Evolutionary conservation across 2,329 filamentous ascomycete species (phyloP).

Genomic region (Leptographium galeiforme): DNA sequence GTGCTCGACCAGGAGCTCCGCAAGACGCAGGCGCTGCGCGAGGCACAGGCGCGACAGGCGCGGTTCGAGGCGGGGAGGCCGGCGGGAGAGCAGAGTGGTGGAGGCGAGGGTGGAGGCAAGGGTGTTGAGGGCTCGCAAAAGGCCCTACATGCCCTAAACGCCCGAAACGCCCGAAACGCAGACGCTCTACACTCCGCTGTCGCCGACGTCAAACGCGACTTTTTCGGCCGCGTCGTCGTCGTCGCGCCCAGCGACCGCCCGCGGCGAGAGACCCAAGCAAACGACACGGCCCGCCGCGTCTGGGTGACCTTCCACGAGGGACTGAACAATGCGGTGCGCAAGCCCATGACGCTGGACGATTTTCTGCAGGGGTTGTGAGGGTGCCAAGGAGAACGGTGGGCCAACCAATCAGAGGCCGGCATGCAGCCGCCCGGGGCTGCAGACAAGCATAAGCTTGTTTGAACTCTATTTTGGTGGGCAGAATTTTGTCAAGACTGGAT

Average conservation of each 20-base stretch:
- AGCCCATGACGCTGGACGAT: conserved; percentile 70
- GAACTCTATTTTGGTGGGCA: not conserved
- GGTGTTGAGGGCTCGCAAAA: not conserved
- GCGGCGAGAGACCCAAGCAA: conserved; percentile 23
- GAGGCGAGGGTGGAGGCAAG: not conserved
- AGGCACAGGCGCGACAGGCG: conserved; percentile 51
- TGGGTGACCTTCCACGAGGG: conserved; percentile 90
- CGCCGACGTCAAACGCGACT: conserved; percentile 53
- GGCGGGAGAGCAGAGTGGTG: conserved; percentile 9
- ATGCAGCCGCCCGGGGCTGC: not conserved
- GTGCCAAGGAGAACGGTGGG: not conserved
- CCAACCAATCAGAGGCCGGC: not conserved
- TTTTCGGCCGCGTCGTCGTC: conserved; percentile 64
- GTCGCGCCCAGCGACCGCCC: conserved; percentile 12
- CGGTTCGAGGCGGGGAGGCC: conserved; percentile 43
- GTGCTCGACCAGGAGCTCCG: conserved; percentile 84
- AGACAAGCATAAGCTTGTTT: too few relatives aligned
- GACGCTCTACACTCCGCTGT: conserved; percentile 13
- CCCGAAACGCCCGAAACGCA: not conserved
- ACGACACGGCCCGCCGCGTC: conserved; percentile 32
- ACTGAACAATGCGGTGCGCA: conserved; percentile 81
- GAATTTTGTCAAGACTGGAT: too few relatives aligned
- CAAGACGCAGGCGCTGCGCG: conserved; percentile 54
- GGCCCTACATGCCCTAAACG: too few relatives aligned
- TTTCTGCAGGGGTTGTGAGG: conserved; percentile 52